A percentile compares a stretch with the other conserved stretches of the same genome.
These are phyloP conservation scores for Trichoderma harzianum DNA, from an alignment of 2,329 filamentous ascomycete genomes.

Conservation along the genomic window DNA sequence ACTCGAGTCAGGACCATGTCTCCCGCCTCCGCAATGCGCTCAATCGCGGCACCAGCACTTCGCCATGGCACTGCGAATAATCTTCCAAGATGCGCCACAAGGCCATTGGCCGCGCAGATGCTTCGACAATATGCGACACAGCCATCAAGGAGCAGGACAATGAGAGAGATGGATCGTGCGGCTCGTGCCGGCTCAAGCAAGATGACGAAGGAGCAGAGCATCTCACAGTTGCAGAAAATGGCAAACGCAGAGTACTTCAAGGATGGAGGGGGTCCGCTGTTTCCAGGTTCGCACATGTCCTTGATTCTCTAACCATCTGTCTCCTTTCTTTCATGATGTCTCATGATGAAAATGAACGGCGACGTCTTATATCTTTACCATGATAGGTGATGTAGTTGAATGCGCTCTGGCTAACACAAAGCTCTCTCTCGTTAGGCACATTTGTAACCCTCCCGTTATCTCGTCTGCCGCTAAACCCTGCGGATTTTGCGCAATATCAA, in stretches of 20 bases:
- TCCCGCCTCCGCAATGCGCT: constrained; percentile 11
- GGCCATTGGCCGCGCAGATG: constrained; percentile 24
- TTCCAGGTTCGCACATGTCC: constrained; percentile 29
- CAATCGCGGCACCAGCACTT: constrained; percentile 20
- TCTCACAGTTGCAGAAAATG: constrained; percentile 31
- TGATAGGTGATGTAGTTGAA: not conserved
- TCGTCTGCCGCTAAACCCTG: constrained; percentile 30
- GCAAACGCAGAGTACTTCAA: constrained; percentile 35
- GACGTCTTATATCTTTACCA: not conserved
- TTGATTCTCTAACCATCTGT: not conserved
- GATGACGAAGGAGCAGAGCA: constrained; percentile 30
- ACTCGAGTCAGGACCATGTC: constrained; percentile 2
- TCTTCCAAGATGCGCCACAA: constrained; percentile 23
- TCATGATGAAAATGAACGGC: too few species aligned
- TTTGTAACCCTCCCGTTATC: constrained; percentile 44
- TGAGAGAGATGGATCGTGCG: constrained; percentile 30
- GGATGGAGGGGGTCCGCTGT: constrained; percentile 33
- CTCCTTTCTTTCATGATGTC: not conserved
- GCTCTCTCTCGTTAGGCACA: constrained; percentile 39
- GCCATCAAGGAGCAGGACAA: constrained; percentile 26
- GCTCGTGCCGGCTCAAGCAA: constrained; percentile 24
- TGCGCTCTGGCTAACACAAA: not conserved
- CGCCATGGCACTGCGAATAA: constrained; percentile 22
- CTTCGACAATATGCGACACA: constrained; percentile 26
- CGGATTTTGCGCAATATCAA: constrained; percentile 35